Evolutionary conservation across 768 basidiomycete genomes (phyloP).

Genomic region (Peribolospora baueri): DNA sequence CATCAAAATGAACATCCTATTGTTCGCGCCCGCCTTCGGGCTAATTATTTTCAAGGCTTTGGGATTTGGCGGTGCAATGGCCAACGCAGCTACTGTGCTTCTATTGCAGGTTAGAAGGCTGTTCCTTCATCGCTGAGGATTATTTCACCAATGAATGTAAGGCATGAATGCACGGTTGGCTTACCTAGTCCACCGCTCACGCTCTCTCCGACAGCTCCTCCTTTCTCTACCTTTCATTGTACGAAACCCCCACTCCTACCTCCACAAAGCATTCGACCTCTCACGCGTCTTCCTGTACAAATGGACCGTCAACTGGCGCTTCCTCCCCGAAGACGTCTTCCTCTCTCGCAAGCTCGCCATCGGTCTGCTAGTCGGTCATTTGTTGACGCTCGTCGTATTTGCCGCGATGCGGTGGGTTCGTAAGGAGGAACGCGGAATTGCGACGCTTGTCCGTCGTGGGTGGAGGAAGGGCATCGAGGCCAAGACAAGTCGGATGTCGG

Average conservation of each 20-base stretch:
- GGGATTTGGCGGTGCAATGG: constrained; percentile 23
- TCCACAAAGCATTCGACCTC: constrained; percentile 59
- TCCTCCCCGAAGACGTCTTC: constrained; percentile 54
- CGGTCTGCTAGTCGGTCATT: constrained; percentile 42
- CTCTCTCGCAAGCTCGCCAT: constrained; percentile 37
- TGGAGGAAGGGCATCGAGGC: constrained; percentile 29
- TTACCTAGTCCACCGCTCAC: constrained; percentile 15
- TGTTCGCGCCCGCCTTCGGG: constrained; percentile 71
- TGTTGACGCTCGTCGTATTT: constrained; percentile 35
- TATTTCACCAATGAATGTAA: too few relatives aligned
- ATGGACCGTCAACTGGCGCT: constrained; percentile 98
- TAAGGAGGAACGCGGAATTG: constrained; percentile 39
- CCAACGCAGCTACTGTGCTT: too few relatives aligned
- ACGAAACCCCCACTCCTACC: constrained; percentile 37
- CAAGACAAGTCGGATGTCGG: constrained; percentile 25
- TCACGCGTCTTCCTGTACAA: constrained; percentile 70
- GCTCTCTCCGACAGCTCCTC: constrained; percentile 29
- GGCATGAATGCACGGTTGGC: not conserved
- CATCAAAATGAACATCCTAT: constrained; percentile 77
- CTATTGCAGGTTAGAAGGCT: too few relatives aligned
- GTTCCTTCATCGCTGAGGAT: too few relatives aligned
- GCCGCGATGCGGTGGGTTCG: constrained; percentile 48
- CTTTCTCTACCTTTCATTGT: constrained; percentile 48
- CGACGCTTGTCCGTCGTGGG: constrained; percentile 31
- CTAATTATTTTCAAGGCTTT: constrained; percentile 53